Evolutionary conservation across 73 alveolate genomes (phyloP).

Genomic region (Halteria grandinella): DNA sequence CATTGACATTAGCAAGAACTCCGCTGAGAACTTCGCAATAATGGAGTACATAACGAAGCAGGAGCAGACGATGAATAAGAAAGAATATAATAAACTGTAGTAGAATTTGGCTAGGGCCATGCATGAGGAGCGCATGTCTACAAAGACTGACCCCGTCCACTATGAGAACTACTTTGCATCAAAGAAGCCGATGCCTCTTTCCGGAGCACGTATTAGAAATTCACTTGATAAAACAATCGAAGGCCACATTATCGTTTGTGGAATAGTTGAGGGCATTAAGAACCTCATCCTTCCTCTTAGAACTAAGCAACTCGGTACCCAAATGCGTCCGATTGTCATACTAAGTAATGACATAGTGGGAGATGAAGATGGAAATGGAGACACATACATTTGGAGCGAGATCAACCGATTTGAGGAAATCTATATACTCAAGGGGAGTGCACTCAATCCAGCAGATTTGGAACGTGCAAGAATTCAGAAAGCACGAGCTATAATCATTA

Average conservation of each 20-base stretch:
- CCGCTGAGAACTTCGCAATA: slow-evolving; percentile 55
- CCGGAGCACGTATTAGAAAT: slow-evolving; percentile 51
- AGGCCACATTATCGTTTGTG: slow-evolving; percentile 94
- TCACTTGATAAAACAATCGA: slow-evolving; percentile 79
- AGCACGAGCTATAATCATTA: slow-evolving; percentile 92
- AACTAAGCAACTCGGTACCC: slow-evolving; percentile 81
- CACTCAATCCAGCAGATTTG: slow-evolving; percentile 90
- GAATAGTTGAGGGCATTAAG: slow-evolving; percentile 89
- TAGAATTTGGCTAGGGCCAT: slow-evolving; percentile 16
- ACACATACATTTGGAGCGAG: slow-evolving; percentile 83
- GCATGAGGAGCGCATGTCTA: slow-evolving; percentile 28
- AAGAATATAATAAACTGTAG: slow-evolving; percentile 4
- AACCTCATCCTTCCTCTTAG: slow-evolving; percentile 92
- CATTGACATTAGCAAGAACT: slow-evolving; percentile 39
- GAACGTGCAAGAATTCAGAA: slow-evolving; percentile 90
- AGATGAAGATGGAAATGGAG: slow-evolving; percentile 72
- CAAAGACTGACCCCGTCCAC: slow-evolving; percentile 6
- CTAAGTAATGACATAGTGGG: slow-evolving; percentile 88
- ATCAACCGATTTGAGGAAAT: slow-evolving; percentile 93
- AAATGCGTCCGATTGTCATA: slow-evolving; percentile 87
- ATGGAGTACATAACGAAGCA: slow-evolving; percentile 43
- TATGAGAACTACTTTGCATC: slow-evolving; percentile 63
- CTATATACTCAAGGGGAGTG: slow-evolving; percentile 90
- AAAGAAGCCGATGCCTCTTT: slow-evolving; percentile 62
- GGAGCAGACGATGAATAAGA: slow-evolving; percentile 48